Evolutionary conservation across 1,284 basidiomycete genomes (phyloP), one percentile per base, ranked within the genome.

Genomic region (Anthracocystis walkeri): DNA sequence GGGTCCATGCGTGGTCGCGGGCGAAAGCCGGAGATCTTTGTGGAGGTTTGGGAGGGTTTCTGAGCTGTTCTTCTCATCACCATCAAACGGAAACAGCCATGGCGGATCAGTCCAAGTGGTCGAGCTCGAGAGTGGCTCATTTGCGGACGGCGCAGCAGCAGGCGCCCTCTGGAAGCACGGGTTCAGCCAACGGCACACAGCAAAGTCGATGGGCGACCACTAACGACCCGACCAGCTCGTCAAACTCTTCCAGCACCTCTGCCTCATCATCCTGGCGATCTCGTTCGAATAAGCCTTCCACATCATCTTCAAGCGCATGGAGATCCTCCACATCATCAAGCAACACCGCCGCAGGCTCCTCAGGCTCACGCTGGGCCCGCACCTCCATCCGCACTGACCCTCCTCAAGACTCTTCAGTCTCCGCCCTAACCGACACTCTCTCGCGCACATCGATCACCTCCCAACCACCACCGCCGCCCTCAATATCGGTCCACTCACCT

Each of bases 171-270:
- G 35, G 35, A 16, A 16, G 35, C 58, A 18, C n/a, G n/a, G n/a
- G n/a, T n/a, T n/a, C 45, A 25, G 35, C 25, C 12, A 51, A 31
- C 5, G 60, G 63, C 3, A 44, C 69, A 14, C 56, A 58, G 48
- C 69, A 72, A 48, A 66, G 69, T 49, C 59, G 69, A 51, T 72
- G 69, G 68, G 68, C 63, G 6, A 51, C 63, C 7, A 51, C 61
- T 20, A 20, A 23, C 33, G 21, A 11, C 29, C 35, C 59, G 46
- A 44, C 14, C 40, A 25, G 33, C 10, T 45, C 59, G 16, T 40
- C 52, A 0, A 21, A 25, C 27, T 40, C 55, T 14, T 33, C 49
- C 18, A 8, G 3, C 20, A 7, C 16, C 33, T 41, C 58, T 5
- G 20, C 65, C 54, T 55, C 56, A 3, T 41, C 38, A 3, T 69